Base-by-base conservation (phyloP, 305 asterid genomes). In the Rubia occidens region DNA sequence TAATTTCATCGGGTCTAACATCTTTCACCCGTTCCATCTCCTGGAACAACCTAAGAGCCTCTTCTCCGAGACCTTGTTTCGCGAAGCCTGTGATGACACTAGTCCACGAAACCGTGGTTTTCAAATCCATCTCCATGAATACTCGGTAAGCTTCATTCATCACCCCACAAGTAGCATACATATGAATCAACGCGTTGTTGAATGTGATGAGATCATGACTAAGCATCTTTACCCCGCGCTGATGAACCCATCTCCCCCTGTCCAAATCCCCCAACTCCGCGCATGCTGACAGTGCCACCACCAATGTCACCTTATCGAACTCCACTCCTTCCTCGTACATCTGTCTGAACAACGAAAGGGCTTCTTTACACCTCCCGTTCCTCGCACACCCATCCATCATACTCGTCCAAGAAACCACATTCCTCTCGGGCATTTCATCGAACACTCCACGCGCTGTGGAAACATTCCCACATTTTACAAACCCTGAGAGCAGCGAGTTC, bases 131-230 rank as follows among this genome's bases (percentile, higher is more conserved):
- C 58, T 29, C 72, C 51, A 63, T 75, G 66, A 91, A 91, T 64
- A 91, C 73, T 14, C 60, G 53, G 76, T 69, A 79, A 58, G 96
- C 96, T 56, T 84, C 84, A 54, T 79, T 80, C 4, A 89, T 87
- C 45, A 78, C 91, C 21, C 96, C 95, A 79, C 96, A 91, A 73
- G 91, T 82, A 13, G 98, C 89, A 75, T 85, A 91, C 98, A 89
- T 88, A 71, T 91, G 93, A 63, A 89, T 79, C 78, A 91, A 79
- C 13, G 95, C 82, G 67, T 92, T 92, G 66, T 83, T 47, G 72
- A 92, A 71, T 8, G 87, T 77, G 20, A 83, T 69, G 39, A 75
- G 83, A 51, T 32, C 58, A 61, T 8, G 43, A 74, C 64, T 11
- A 53, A 79, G 71, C 49, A 71, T 70, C 78, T 80, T 84, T 35